Evolutionary conservation across 2,329 filamentous ascomycete genomes (phyloP).

Genomic region (Emergomyces orientalis): DNA sequence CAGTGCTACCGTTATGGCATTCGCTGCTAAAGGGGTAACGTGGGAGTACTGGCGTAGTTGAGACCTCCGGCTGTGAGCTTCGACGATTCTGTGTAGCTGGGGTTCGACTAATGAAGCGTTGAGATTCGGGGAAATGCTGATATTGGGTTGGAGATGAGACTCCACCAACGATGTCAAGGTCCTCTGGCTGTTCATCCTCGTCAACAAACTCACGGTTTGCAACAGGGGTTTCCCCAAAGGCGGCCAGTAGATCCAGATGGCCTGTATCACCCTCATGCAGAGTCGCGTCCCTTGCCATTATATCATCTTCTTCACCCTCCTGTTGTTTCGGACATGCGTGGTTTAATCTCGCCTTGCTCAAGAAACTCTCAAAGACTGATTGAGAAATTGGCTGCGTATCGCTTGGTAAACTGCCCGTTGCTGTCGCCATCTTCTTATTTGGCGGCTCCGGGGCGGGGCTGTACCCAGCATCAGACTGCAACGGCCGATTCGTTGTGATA

Average conservation of each 20-base stretch:
- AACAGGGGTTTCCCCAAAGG: constrained; percentile 25
- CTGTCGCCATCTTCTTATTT: constrained; percentile 26
- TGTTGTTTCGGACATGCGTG: constrained; percentile 9
- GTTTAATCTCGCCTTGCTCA: constrained; percentile 28
- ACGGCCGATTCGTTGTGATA: constrained; percentile 7
- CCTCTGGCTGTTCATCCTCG: constrained; percentile 34
- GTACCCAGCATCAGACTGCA: constrained; percentile 15
- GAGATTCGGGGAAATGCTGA: constrained; percentile 39
- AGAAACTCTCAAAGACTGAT: constrained; percentile 35
- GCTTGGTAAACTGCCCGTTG: constrained; percentile 26
- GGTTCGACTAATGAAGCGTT: constrained; percentile 37
- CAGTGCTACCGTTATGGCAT: constrained; percentile 26
- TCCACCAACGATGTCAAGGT: constrained; percentile 60
- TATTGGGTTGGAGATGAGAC: constrained; percentile 40
- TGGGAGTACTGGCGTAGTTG: constrained; percentile 33
- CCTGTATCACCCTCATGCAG: constrained; percentile 35
- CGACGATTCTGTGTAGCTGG: constrained; percentile 33
- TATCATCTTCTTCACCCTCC: constrained; percentile 12
- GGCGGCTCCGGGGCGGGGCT: constrained; percentile 19
- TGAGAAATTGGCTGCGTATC: constrained; percentile 40
- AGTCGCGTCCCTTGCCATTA: constrained; percentile 26
- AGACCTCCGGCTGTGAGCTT: constrained; percentile 21
- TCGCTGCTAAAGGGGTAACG: constrained; percentile 36
- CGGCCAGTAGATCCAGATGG: constrained; percentile 36
- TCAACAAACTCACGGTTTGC: constrained; percentile 13